A percentile compares a stretch with the other conserved stretches of the same genome.
phyloP scores from a whole-genome alignment of 768 basidiomycete genomes.

The Cystobasidium tubakii region DNA sequence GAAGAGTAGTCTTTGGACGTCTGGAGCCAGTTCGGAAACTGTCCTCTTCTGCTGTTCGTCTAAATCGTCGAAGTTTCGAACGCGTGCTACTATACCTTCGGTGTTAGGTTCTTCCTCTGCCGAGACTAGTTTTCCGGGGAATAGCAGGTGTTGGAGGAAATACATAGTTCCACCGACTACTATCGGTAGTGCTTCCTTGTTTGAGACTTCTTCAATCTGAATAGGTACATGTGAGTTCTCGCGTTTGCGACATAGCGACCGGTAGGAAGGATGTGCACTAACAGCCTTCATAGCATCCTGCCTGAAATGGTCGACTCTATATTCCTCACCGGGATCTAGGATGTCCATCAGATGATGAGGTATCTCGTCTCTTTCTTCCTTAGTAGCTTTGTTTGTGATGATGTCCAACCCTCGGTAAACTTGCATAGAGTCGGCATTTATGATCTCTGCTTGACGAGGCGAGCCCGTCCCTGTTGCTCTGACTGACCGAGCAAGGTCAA shows the following conservation, averaged over 20 bases:
- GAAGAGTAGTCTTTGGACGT: slow-evolving; percentile 43
- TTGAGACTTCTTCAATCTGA: slow-evolving; percentile 71
- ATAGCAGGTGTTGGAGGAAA: slow-evolving; percentile 93
- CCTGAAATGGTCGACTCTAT: slow-evolving; percentile 81
- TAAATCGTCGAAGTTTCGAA: slow-evolving; percentile 35
- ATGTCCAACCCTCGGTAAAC: slow-evolving; percentile 84
- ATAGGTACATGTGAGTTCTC: not conserved
- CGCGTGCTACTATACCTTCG: not conserved
- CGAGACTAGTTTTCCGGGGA: slow-evolving; percentile 64
- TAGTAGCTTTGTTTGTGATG: slow-evolving; percentile 86
- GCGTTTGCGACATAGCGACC: not conserved
- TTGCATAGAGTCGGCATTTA: slow-evolving; percentile 98
- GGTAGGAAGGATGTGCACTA: not conserved
- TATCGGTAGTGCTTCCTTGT: slow-evolving; percentile 65
- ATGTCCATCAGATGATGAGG: slow-evolving; percentile 85
- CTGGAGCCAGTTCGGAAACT: slow-evolving; percentile 41
- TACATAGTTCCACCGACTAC: slow-evolving; percentile 94
- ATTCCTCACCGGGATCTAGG: slow-evolving; percentile 78
- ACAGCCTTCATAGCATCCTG: slow-evolving; percentile 71
- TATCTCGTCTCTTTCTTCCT: slow-evolving; percentile 68
- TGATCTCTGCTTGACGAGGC: slow-evolving; percentile 54
- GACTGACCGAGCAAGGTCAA: slow-evolving; percentile 68
- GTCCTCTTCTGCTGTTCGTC: not conserved
- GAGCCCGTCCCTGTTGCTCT: not conserved
- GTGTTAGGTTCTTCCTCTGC: slow-evolving; percentile 7